These are phyloP conservation scores for Sporisorium scitamineum DNA, from an alignment of 1,284 basidiomycete genomes.

Conservation along the genomic window DNA sequence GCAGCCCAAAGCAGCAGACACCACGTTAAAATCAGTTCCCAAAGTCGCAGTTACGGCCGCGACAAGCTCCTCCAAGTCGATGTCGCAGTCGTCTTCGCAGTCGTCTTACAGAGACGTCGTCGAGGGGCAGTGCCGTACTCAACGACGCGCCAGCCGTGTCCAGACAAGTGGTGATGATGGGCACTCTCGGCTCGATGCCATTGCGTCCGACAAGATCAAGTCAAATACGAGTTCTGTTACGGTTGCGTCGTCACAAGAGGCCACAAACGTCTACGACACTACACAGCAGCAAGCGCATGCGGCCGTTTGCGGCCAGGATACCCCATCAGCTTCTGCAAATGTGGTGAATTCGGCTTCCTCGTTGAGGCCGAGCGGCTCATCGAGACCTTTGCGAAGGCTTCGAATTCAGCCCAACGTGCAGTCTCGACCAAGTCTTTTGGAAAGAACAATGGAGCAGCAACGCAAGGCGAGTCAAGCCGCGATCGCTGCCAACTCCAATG, in stretches of 20 bases:
- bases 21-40: neutral
- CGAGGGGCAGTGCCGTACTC: slow-evolving; percentile 12
- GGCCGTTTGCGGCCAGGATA: slow-evolving; percentile 18
- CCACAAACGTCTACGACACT: neutral
- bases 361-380: neutral
- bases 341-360: slow-evolving; percentile 5
- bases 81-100: slow-evolving; percentile 9
- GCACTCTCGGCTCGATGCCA: neutral
- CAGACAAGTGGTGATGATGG: neutral
- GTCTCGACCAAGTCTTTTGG: slow-evolving; percentile 30
- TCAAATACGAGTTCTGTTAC: neutral
- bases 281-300: neutral
- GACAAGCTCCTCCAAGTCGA: neutral
- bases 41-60: neutral
- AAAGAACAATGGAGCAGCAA: slow-evolving; percentile 33
- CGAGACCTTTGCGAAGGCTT: slow-evolving; percentile 22
- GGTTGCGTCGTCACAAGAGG: neutral
- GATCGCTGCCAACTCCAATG: slow-evolving; percentile 11
- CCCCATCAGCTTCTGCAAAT: slow-evolving; percentile 5
- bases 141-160: neutral
- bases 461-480: slow-evolving; percentile 12
- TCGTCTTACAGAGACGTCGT: slow-evolving; percentile 17
- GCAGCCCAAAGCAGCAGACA: slow-evolving; percentile 9
- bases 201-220: neutral
- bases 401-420: slow-evolving; percentile 38